phyloP scores from a whole-genome alignment of 2,329 filamentous ascomycete genomes.

The Lachnellula cervina region DNA sequence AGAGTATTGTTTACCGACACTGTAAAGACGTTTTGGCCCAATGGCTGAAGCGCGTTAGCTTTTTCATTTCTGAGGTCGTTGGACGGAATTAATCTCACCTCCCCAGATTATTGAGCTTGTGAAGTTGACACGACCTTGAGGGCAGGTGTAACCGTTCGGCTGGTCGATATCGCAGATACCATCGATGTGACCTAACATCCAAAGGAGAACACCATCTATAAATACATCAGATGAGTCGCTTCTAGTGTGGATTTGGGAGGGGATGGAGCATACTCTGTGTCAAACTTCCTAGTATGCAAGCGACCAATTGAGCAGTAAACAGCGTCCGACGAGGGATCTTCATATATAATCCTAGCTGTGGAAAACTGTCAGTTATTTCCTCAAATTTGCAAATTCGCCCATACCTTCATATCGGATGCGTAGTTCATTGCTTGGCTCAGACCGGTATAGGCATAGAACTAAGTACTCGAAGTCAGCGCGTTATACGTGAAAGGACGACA shows the following conservation, averaged over 20 bases:
- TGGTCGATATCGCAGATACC: conserved; percentile 53
- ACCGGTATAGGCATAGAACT: conserved; percentile 57
- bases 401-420: conserved; percentile 29
- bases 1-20: conserved; percentile 56
- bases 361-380: too few relatives aligned
- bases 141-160: conserved; percentile 44
- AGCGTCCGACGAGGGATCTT: conserved; percentile 1
- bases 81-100: not conserved
- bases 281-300: conserved; percentile 49
- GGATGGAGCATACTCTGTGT: conserved; percentile 33
- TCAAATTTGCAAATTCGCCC: too few relatives aligned
- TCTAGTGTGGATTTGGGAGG: too few relatives aligned
- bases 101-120: conserved; percentile 69
- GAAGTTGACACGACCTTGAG: conserved; percentile 43
- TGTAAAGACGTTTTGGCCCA: conserved; percentile 65
- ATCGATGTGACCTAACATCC: conserved; percentile 55
- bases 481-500: too few relatives aligned
- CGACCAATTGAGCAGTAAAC: conserved; percentile 33
- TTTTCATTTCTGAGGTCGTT: too few relatives aligned
- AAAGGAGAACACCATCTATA: conserved; percentile 58
- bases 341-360: conserved; percentile 17
- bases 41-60: conserved; percentile 41
- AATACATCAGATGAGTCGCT: too few relatives aligned
- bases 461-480: too few relatives aligned
- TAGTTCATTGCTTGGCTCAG: conserved; percentile 43